These are phyloP conservation scores for Singerocomus rubriflavus DNA, from an alignment of 1,284 basidiomycete genomes.

Conservation along the genomic window DNA sequence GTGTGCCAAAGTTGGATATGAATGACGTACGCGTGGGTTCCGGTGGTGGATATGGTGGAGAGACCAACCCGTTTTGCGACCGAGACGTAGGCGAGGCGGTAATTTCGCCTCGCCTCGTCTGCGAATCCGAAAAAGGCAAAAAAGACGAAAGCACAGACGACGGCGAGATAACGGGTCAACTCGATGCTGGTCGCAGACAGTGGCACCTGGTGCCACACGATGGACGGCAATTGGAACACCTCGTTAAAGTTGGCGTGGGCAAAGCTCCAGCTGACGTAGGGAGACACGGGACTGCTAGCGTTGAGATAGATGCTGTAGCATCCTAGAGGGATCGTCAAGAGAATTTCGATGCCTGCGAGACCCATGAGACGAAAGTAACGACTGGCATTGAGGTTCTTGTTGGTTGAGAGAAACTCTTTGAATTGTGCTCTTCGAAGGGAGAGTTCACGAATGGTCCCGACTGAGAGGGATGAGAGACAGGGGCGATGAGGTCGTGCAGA, in stretches of 20 bases:
- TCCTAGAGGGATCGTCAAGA: slow-evolving; percentile 34
- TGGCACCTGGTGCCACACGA: slow-evolving; percentile 35
- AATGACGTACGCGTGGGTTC: slow-evolving; percentile 37
- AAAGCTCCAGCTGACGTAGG: slow-evolving; percentile 52
- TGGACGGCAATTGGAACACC: slow-evolving; percentile 38
- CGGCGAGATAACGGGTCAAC: slow-evolving; percentile 40
- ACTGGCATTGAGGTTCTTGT: slow-evolving; percentile 30
- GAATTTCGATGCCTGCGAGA: slow-evolving; percentile 39
- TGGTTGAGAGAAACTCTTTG: slow-evolving; percentile 28
- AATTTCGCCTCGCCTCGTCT: slow-evolving; percentile 60
- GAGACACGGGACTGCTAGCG: slow-evolving; percentile 26
- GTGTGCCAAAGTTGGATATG: background rate
- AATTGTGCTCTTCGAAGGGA: slow-evolving; percentile 30
- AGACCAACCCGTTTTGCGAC: slow-evolving; percentile 48
- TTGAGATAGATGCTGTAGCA: slow-evolving; percentile 30
- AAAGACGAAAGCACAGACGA: slow-evolving; percentile 51
- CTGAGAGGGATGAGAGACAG: background rate
- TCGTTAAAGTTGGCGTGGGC: slow-evolving; percentile 49
- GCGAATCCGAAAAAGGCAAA: slow-evolving; percentile 69
- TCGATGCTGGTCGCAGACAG: slow-evolving; percentile 27
- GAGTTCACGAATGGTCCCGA: slow-evolving; percentile 29
- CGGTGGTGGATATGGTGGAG: slow-evolving; percentile 34
- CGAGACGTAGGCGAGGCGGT: slow-evolving; percentile 43
- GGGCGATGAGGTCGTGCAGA: background rate
- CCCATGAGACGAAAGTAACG: slow-evolving; percentile 54